Evolutionary conservation across 169 alveolate species (phyloP).

Genomic region (Hepatocystis sp.): DNA sequence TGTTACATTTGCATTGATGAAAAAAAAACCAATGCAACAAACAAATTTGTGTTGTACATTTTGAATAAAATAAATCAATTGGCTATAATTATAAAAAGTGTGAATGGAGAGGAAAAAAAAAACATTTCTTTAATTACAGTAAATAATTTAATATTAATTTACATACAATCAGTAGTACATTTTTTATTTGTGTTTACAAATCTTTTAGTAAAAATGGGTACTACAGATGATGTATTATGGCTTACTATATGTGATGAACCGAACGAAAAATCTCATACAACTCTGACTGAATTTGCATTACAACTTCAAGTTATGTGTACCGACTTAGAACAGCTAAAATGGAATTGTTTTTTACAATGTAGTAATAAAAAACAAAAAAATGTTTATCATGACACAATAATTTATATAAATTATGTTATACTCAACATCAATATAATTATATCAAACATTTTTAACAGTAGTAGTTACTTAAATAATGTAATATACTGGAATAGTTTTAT

Average conservation of each 20-base stretch:
- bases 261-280: too few relatives aligned
- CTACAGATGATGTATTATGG: background rate
- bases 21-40: too few relatives aligned
- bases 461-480: too few relatives aligned
- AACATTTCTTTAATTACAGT: background rate
- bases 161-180: slow-evolving; percentile 10
- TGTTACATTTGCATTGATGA: too few relatives aligned
- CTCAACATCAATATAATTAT: slow-evolving; percentile 23
- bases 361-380: slow-evolving; percentile 5
- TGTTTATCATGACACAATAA: slow-evolving; percentile 4
- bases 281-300: too few relatives aligned
- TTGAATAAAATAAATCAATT: slow-evolving; percentile 17
- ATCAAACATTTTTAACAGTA: slow-evolving; percentile 1
- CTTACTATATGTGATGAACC: too few relatives aligned
- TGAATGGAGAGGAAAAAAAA: slow-evolving; percentile 2
- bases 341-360: slow-evolving; percentile 4
- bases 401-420: slow-evolving; percentile 37
- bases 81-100: slow-evolving; percentile 11
- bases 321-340: slow-evolving; percentile 8
- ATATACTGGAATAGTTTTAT: too few relatives aligned
- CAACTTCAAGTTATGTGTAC: slow-evolving; percentile 12
- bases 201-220: slow-evolving; percentile 27
- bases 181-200: slow-evolving; percentile 33
- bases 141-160: too few relatives aligned
- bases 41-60: too few relatives aligned